Conservation (phyloP, 768 basidiomycete species). For the Suillus variegatus region DNA sequence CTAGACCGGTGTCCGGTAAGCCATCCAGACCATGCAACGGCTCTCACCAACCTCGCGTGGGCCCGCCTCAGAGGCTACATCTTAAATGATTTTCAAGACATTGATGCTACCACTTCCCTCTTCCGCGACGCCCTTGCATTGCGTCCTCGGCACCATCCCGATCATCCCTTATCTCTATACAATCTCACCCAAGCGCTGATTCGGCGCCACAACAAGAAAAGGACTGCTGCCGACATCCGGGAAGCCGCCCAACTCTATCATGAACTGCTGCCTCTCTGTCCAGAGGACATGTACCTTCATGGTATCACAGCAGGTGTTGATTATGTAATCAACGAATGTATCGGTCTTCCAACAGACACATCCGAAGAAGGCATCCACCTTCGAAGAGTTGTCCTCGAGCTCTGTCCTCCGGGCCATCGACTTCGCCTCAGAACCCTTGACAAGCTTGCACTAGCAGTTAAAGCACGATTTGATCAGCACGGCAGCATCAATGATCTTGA, state of each 20-base stretch:
- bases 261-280: background rate
- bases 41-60: slow-evolving; percentile 2
- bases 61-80: background rate
- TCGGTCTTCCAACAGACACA: background rate
- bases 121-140: slow-evolving; percentile 9
- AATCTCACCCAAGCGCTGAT: slow-evolving; percentile 16
- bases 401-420: background rate
- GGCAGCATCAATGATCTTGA: too few species aligned
- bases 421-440: background rate
- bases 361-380: background rate
- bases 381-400: background rate
- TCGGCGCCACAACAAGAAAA: slow-evolving; percentile 9
- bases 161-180: slow-evolving; percentile 7
- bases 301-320: background rate
- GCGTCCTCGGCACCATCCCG: slow-evolving; percentile 8
- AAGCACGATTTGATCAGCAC: background rate
- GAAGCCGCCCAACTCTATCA: slow-evolving; percentile 4
- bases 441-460: background rate
- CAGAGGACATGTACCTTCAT: background rate
- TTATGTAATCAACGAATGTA: background rate
- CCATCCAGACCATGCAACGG: background rate
- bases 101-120: background rate
- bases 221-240: slow-evolving; percentile 14
- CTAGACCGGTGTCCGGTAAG: background rate
- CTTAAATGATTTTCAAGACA: background rate